A percentile compares a stretch with the other conserved stretches of the same genome.
These are phyloP conservation scores for Juglanconis oblonga DNA, from an alignment of 2,329 filamentous ascomycete species.

Conservation along the genomic window DNA sequence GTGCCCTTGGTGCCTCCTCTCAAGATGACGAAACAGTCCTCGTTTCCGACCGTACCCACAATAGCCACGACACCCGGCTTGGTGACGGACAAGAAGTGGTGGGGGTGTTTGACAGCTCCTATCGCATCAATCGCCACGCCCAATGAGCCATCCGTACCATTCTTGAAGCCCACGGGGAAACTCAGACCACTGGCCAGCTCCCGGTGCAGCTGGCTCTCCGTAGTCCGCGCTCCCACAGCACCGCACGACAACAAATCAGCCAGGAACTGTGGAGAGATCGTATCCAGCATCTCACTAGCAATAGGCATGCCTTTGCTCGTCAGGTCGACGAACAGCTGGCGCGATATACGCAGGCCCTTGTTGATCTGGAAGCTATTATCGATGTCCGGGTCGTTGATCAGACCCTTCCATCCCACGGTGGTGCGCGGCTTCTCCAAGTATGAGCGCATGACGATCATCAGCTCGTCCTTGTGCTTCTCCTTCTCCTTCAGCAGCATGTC, in stretches of 20 bases:
- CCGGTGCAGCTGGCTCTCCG: constrained; percentile 91
- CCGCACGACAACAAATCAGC: constrained; percentile 89
- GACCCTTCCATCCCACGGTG: constrained; percentile 96
- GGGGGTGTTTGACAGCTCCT: constrained; percentile 84
- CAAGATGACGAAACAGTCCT: constrained; percentile 95
- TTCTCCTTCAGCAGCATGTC: constrained; percentile 76
- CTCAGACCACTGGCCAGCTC: constrained; percentile 91
- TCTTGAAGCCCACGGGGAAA: constrained; percentile 99
- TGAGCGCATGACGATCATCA: constrained; percentile 94
- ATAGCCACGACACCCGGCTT: constrained; percentile 95
- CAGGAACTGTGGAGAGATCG: constrained; percentile 94
- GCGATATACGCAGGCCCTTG: constrained; percentile 83
- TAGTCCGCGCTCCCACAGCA: constrained; percentile 92
- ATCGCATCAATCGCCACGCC: constrained; percentile 93
- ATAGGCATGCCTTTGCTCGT: constrained; percentile 92
- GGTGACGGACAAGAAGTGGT: constrained; percentile 96
- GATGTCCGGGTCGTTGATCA: constrained; percentile 98
- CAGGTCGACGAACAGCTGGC: constrained; percentile 90
- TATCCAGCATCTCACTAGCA: constrained; percentile 96
- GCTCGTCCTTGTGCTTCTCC: constrained; percentile 83
- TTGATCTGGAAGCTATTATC: constrained; percentile 99
- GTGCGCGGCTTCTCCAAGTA: constrained; percentile 99
- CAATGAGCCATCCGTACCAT: constrained; percentile 90
- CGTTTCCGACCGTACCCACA: constrained; percentile 89
- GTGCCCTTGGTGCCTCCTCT: constrained; percentile 89